Percentiles rank a stretch among this genome's conserved stretches.
These are phyloP conservation scores for Tylopilus sp. DNA, from an alignment of 768 basidiomycete species.

Conservation along the genomic window DNA sequence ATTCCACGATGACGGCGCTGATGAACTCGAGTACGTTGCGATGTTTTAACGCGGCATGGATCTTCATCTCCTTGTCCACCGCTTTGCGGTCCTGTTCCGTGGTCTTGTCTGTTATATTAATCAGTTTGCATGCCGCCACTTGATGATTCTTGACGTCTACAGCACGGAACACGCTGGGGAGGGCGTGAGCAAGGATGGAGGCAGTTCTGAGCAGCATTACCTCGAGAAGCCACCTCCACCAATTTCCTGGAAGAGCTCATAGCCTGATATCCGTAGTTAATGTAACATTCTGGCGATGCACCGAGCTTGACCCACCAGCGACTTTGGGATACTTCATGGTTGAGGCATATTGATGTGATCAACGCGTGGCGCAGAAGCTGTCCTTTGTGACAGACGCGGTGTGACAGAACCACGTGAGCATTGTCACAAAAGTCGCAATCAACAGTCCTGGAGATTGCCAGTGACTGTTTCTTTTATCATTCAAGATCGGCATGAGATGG, in stretches of 20 bases:
- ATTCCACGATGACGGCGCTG: constrained; percentile 72
- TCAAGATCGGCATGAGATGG: no score
- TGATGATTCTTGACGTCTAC: constrained; percentile 61
- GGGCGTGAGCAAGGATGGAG: background rate
- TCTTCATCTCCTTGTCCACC: constrained; percentile 88
- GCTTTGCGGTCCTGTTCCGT: constrained; percentile 71
- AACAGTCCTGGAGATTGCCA: no score
- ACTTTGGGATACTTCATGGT: constrained; percentile 34
- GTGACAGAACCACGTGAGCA: constrained; percentile 19
- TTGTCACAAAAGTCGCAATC: no score
- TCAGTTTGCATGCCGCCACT: constrained; percentile 86
- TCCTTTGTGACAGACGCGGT: constrained; percentile 26
- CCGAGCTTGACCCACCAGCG: constrained; percentile 16
- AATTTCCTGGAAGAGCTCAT: constrained; percentile 66
- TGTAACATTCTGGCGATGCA: fast-evolving
- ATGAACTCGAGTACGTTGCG: constrained; percentile 80
- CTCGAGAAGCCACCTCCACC: constrained; percentile 88
- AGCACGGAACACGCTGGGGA: constrained; percentile 79
- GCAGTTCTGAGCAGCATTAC: constrained; percentile 35
- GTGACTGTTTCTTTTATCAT: background rate
- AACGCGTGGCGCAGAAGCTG: background rate
- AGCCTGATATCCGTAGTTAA: constrained; percentile 44
- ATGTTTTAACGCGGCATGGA: constrained; percentile 81
- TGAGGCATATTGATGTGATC: constrained; percentile 8
- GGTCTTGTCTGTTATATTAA: constrained; percentile 59